Percentiles rank a stretch among this genome's conserved stretches.
phyloP scores from a whole-genome alignment of 208 protist genomes.

The Acanthamoeba triangularis region DNA sequence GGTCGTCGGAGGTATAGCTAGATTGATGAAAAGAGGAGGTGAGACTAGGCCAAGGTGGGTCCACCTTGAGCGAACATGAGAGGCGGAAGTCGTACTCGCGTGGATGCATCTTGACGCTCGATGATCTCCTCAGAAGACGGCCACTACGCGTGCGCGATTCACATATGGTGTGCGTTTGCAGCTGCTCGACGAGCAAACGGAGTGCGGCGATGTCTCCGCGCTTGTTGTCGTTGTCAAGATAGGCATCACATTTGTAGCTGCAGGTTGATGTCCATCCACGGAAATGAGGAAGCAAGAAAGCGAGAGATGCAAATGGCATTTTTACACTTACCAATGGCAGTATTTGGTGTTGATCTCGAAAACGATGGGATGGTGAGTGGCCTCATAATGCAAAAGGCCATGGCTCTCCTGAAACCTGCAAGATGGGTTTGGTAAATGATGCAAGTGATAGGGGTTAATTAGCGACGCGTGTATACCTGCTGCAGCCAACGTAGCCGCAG shows the following conservation, averaged over 20 bases:
- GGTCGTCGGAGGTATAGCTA: slow-evolving; percentile 57
- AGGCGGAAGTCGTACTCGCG: slow-evolving; percentile 15
- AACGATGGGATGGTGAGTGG: slow-evolving; percentile 41
- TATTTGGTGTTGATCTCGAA: slow-evolving; percentile 72
- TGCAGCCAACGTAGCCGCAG: slow-evolving; percentile 56
- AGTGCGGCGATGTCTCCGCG: slow-evolving; percentile 13
- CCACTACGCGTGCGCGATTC: slow-evolving; percentile 63
- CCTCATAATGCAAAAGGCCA: not conserved
- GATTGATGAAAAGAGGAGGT: not conserved
- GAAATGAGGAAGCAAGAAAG: not conserved
- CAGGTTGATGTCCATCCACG: not conserved
- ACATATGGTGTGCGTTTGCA: slow-evolving; percentile 69
- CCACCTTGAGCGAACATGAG: too few relatives aligned
- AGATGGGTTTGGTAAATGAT: not conserved
- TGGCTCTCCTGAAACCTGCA: slow-evolving; percentile 66
- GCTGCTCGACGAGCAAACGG: slow-evolving; percentile 36
- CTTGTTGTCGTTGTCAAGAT: slow-evolving; percentile 70
- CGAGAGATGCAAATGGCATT: not conserved
- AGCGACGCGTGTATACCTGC: slow-evolving; percentile 20
- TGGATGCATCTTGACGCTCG: not conserved
- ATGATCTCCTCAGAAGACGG: slow-evolving; percentile 2
- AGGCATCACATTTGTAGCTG: slow-evolving; percentile 70
- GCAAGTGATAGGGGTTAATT: not conserved
- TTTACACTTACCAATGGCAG: slow-evolving; percentile 44
- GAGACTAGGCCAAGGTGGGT: too few relatives aligned